Evolutionary conservation across 805 yeast genomes (phyloP), one percentile per base, ranked within the genome.

Genomic region (Yamadazyma akitaensis): DNA sequence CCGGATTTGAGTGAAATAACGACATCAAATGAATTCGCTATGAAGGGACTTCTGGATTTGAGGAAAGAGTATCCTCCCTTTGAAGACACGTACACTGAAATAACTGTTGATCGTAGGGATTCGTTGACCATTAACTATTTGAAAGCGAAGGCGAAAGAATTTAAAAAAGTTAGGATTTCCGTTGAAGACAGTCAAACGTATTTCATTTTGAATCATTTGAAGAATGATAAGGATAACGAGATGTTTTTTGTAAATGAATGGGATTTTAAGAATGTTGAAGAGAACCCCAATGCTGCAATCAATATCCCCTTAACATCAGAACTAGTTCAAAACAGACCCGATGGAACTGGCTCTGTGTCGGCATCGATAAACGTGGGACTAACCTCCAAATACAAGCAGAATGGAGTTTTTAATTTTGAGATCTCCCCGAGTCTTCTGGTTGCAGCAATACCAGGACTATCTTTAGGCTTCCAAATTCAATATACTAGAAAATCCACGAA

Each of bases 331-430:
- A 34, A 26, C 11, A 42, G 24, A n/a, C 21, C 30, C 13, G 43
- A 49, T 28, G 50, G 51, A 9, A 34, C 50, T 8, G 53, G 53
- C 1, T 42, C 53, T 0, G 47, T 51, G 7, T 12, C 30, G 19
- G 33, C 40, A 8, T 28, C 45, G 2, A 13, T 42, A 16, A 32
- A 11, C 14, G 9, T 46, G 11, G 42, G 25, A 2, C n/a, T 46
- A 2, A 32, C 40, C 3, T 25, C 45, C 16, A 41, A 36, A 16
- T 35, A n/a, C 9, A 37, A 37, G 19, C 28, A 41, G 12, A 46
- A 42, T 37, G 26, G 40, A 4, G 16, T 28, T 14, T 40, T 35
- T 18, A 36, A 31, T n/a, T 19, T 37, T 8, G 33, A 26, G 16
- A 19, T 46, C 17, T 36, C 40, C 17, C 46, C 46, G 2, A 21